Conservation (phyloP, 352 stramenopile species). For the Elongisporangium undulatum region DNA sequence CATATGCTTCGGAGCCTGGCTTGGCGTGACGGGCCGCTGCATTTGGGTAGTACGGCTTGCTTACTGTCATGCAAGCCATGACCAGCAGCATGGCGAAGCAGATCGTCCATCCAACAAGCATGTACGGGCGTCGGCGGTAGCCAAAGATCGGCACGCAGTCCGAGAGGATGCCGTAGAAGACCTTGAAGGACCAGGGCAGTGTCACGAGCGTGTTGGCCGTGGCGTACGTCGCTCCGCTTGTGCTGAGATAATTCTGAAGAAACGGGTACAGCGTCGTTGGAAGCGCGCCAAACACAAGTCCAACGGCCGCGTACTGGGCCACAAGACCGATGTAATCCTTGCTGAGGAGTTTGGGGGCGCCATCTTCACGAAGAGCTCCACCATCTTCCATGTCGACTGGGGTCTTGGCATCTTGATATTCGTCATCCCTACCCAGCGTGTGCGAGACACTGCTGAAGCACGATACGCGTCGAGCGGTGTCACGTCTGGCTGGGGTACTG, state of each 20-base stretch:
- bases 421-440: constrained; percentile 6
- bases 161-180: constrained; percentile 27
- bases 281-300: constrained; percentile 29
- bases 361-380: constrained; percentile 21
- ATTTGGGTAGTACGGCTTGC: constrained; percentile 27
- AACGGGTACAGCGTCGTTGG: constrained; percentile 38
- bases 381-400: constrained; percentile 13
- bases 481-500: constrained; percentile 2
- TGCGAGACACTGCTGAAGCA: constrained; percentile 17
- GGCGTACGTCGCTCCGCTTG: constrained; percentile 23
- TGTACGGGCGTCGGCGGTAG: constrained; percentile 37
- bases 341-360: constrained; percentile 16
- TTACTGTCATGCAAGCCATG: constrained; percentile 15
- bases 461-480: constrained; percentile 14
- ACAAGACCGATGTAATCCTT: constrained; percentile 28
- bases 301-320: constrained; percentile 31
- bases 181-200: constrained; percentile 36
- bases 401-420: constrained; percentile 13
- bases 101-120: constrained; percentile 33
- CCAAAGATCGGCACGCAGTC: constrained; percentile 38
- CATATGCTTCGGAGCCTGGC: constrained; percentile 3
- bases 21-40: constrained; percentile 1
- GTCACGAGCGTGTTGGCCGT: constrained; percentile 26
- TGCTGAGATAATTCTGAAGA: constrained; percentile 34
- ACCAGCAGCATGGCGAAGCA: constrained; percentile 21